Base-by-base conservation (phyloP, 2,329 filamentous ascomycete genomes). In the Cordyceps tenuipes region DNA sequence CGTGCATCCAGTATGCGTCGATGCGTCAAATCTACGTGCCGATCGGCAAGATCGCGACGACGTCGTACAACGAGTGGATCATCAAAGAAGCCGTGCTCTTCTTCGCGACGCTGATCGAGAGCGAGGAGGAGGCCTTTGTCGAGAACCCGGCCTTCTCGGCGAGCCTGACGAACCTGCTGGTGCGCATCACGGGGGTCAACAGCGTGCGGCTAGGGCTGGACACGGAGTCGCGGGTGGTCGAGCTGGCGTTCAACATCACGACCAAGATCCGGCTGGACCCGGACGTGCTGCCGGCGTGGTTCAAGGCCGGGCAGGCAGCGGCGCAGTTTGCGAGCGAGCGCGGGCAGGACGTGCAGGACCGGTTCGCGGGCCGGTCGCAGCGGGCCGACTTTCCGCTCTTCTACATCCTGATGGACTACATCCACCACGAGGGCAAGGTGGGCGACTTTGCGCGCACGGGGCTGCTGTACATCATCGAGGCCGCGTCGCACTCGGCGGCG, bases 371-470 rank as follows among this genome's bases (percentile, higher is more conserved):
- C 3, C 84, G 88, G 54, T 94, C 90, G 6, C 89, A 95, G 69
- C 88, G 91, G 71, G 89, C 91, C 65, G 93, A 97, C 69, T 99
- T 99, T 65, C 94, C 94, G 0, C 76, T 99, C 1, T 97, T 97
- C 75, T 97, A 97, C 71, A 83, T 97, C 46, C 79, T 99, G 65
- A 90, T 99, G 70, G 92, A 99, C 71, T 96, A 96, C 70, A 95
- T 99, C 57, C 93, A 99, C 69, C 89, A 96, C 65, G 93, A 97
- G 70, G 94, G 94, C 47, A 87, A 93, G 60, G 89, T 95, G 19
- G 94, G 94, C 13, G 94, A 99, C 73, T 99, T 99, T 77, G 93
- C 94, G 2, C 82, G 94, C 61, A 99, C 94, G 0, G 94, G 94
- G 0, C 73, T 99, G 63, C 80, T 99, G 8, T 99, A 99, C 74